Percentiles rank a stretch among this genome's conserved stretches.
These are phyloP conservation scores for Puccinia brachypodii DNA, from an alignment of 1,284 basidiomycete species.

Conservation along the genomic window DNA sequence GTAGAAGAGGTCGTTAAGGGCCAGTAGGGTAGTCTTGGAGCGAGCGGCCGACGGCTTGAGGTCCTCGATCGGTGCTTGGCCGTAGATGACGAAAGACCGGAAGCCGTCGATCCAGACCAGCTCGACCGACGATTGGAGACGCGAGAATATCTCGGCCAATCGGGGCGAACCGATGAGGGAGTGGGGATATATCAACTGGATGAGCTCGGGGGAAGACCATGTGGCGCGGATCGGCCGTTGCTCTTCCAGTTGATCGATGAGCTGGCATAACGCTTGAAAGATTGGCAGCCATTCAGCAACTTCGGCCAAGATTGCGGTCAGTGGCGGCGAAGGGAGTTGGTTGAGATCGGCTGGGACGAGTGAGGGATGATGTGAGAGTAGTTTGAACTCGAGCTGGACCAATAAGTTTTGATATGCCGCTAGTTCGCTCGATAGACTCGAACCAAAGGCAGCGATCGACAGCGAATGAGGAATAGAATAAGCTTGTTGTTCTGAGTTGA, in stretches of 20 bases:
- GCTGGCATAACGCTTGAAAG: neutral
- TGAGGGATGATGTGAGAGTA: constrained; percentile 30
- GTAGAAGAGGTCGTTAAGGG: constrained; percentile 18
- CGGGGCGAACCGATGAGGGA: neutral
- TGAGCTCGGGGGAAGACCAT: neutral
- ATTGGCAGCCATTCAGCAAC: neutral
- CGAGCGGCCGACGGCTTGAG: neutral
- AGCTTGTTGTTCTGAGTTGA: neutral
- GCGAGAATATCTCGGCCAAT: constrained; percentile 10
- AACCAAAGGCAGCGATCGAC: neutral
- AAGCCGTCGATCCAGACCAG: constrained; percentile 12
- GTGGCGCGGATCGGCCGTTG: neutral
- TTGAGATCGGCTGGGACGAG: neutral
- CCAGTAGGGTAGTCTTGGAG: neutral
- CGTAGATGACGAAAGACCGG: constrained; percentile 34
- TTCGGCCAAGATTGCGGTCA: constrained; percentile 15
- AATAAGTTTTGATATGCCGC: neutral
- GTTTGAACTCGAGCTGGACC: constrained; percentile 1
- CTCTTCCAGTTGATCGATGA: constrained; percentile 1
- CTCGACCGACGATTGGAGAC: constrained; percentile 20
- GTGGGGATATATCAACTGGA: constrained; percentile 16
- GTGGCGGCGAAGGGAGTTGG: constrained; percentile 14
- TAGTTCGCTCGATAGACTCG: neutral
- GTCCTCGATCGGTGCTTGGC: constrained; percentile 1
- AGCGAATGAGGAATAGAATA: neutral